Percentiles rank a stretch among this genome's conserved stretches.
phyloP scores from a whole-genome alignment of 2,329 filamentous ascomycete species.

The Endothia cerciana region DNA sequence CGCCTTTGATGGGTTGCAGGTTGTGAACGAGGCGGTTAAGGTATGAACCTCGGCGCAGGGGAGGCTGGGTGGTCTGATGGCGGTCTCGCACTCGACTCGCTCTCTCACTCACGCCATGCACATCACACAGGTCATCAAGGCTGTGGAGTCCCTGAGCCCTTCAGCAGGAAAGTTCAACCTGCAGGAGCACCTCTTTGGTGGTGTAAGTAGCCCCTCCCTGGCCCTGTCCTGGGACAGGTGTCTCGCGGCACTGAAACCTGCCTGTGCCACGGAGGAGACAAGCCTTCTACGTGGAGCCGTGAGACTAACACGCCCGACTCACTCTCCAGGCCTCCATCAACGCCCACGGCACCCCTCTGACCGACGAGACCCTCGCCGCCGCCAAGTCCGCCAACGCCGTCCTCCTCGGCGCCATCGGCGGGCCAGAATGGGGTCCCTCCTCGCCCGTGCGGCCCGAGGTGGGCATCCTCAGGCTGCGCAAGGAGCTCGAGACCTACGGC shows the following conservation, averaged over 20 bases:
- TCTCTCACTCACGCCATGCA: conserved; percentile 4
- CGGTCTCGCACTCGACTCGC: background rate
- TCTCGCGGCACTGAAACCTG: too few species aligned
- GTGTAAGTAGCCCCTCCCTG: conserved; percentile 63
- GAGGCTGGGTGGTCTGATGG: background rate
- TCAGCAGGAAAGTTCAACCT: conserved; percentile 81
- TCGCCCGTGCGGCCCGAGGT: conserved; percentile 83
- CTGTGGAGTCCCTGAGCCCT: conserved; percentile 72
- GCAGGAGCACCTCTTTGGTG: conserved; percentile 86
- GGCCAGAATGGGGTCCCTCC: conserved; percentile 70
- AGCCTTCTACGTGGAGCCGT: conserved; percentile 10
- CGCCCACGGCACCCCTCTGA: conserved; percentile 48
- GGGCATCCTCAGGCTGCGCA: conserved; percentile 87
- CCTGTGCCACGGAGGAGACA: background rate
- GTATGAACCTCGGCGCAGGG: conserved; percentile 48
- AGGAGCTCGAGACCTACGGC: conserved; percentile 90
- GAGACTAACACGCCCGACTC: conserved; percentile 5
- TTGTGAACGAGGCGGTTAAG: conserved; percentile 84
- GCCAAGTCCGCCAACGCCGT: conserved; percentile 48
- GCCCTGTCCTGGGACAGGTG: background rate
- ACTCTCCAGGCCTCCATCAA: conserved; percentile 43
- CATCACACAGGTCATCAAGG: conserved; percentile 62
- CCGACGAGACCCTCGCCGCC: conserved; percentile 46
- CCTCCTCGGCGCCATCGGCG: conserved; percentile 53
- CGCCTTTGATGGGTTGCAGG: conserved; percentile 49